A percentile compares a stretch with the other conserved stretches of the same genome.
phyloP scores from a whole-genome alignment of 352 stramenopile genomes.

The Pythium pyrilobum region DNA sequence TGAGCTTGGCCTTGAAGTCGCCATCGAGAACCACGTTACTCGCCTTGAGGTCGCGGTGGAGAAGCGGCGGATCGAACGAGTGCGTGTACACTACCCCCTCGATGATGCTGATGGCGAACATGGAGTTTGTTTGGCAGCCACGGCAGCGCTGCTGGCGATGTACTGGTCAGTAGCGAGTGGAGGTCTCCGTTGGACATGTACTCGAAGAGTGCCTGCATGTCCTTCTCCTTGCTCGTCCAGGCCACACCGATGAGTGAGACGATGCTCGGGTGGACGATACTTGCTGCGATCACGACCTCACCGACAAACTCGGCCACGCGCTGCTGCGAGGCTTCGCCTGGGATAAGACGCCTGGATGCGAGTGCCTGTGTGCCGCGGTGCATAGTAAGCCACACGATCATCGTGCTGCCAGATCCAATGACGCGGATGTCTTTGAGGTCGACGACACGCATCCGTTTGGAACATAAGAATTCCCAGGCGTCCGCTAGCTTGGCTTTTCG shows the following conservation, averaged over 20 bases:
- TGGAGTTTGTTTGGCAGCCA: conserved; percentile 51
- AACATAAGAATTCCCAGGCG: not conserved
- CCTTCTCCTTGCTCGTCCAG: conserved; percentile 42
- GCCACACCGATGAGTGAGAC: conserved; percentile 40
- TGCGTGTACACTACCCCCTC: conserved; percentile 68
- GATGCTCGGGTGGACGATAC: conserved; percentile 42
- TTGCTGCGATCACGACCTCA: conserved; percentile 49
- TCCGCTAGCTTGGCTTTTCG: no score
- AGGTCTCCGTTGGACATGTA: conserved; percentile 60
- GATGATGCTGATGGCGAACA: conserved; percentile 44
- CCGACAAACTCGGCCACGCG: conserved; percentile 44
- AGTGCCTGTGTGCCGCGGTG: conserved; percentile 31
- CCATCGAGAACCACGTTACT: conserved; percentile 44
- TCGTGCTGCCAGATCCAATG: conserved; percentile 29
- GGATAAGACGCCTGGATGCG: conserved; percentile 45
- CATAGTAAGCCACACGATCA: conserved; percentile 39
- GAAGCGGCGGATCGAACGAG: conserved; percentile 48
- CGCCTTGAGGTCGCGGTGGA: conserved; percentile 59
- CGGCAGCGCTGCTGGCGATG: conserved; percentile 8
- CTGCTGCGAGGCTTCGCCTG: conserved; percentile 27
- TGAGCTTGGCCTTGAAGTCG: conserved; percentile 32
- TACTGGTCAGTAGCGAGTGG: conserved; percentile 25
- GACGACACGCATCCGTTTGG: not conserved
- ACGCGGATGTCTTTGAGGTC: conserved; percentile 38
- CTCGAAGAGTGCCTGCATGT: conserved; percentile 57